Evolutionary conservation across 179 eudicot species (phyloP), one percentile per base, ranked within the genome.

Genomic region (Heliamphora pulchella): DNA sequence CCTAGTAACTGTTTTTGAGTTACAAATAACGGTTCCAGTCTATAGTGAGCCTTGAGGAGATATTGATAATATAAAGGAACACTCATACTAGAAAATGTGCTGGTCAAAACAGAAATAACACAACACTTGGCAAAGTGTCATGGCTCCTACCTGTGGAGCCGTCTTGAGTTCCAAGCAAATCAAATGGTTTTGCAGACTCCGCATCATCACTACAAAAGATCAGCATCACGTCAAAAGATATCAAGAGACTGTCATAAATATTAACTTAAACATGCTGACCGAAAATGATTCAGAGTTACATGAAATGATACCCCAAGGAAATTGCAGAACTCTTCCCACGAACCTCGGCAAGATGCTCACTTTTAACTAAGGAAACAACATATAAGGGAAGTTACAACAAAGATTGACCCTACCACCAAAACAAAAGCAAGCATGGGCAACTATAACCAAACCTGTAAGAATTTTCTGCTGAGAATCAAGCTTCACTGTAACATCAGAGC

Each of bases 401-500:
- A 18, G 43, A 67, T 8, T 67, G 22, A 53, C 31, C 68, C 59
- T 8, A 77, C 68, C 63, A 70, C 8, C 55, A 67, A 50, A 76
- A 50, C 8, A 47, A 31, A 73, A 75, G 41, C 57, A 78, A 53
- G 51, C 11, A 54, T 76, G 61, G 71, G 68, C 44, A 39, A 54
- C 13, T 3, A 73, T 54, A 43, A 71, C 82, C 86, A 80, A 79
- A 96, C 99, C 99, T 90, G 98, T 92, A 79, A 94, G 91, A 87
- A 94, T 91, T 84, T 90, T 96, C 57, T 90, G 97, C 86, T 92
- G 87, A 80, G 99, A 96, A 90, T 94, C 98, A 76, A 96, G 89
- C 83, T 96, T 96, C 82, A 96, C 99, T 41, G 94, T 91, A 81
- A 96, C 87, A 80, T 92, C 96, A 78, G 98, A 88, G 71, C 87